Conservation (phyloP, 2,329 filamentous ascomycete genomes). For the Ceratocystis diversiconidia region DNA sequence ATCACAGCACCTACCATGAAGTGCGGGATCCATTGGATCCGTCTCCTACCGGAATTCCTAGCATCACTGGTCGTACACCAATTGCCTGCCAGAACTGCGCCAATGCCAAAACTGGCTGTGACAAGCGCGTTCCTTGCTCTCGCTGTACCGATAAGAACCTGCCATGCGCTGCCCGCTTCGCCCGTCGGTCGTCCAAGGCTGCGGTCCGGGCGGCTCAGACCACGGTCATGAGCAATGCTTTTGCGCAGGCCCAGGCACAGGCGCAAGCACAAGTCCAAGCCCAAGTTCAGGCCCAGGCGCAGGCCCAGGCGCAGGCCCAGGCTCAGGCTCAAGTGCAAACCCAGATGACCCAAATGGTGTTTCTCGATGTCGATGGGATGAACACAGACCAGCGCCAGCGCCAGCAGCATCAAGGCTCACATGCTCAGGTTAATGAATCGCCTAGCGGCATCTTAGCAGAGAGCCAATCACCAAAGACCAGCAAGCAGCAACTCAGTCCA, state of each 20-base stretch:
- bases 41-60: conserved; percentile 30
- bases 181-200: conserved; percentile 36
- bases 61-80: conserved; percentile 28
- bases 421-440: not conserved
- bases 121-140: conserved; percentile 28
- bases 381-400: conserved; percentile 10
- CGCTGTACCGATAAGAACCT: conserved; percentile 27
- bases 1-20: conserved; percentile 39
- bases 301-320: not conserved
- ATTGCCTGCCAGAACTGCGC: conserved; percentile 31
- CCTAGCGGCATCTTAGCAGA: not conserved
- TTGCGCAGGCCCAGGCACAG: conserved; percentile 12
- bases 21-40: conserved; percentile 33
- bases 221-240: conserved; percentile 15
- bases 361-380: conserved; percentile 27
- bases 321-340: not conserved
- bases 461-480: conserved; percentile 27
- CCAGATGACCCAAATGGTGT: conserved; percentile 21
- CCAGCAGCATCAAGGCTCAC: not conserved
- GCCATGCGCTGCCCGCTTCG: conserved; percentile 33
- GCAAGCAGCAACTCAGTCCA: conserved; percentile 22
- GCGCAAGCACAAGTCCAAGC: not conserved
- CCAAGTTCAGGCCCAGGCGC: not conserved
- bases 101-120: conserved; percentile 29
- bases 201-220: conserved; percentile 32